These are phyloP conservation scores for Graphilbum sp. DNA, from an alignment of 2,329 filamentous ascomycete species.

Conservation along the genomic window DNA sequence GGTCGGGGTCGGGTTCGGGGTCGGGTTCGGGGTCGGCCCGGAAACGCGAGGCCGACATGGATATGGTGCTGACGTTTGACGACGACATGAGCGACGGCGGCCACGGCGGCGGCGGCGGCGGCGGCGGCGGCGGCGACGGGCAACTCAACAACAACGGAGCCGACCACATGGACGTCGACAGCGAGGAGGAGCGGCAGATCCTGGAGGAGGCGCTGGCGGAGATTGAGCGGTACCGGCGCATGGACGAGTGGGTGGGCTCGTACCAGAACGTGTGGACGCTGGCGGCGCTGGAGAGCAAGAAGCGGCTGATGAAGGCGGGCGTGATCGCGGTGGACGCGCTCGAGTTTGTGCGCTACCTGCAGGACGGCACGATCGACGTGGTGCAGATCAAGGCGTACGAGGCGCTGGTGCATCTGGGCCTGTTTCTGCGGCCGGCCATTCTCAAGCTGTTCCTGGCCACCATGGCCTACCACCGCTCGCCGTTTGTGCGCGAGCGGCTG, in stretches of 20 bases:
- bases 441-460: conserved; percentile 39
- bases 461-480: conserved; percentile 45
- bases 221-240: conserved; percentile 49
- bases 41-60: conserved; percentile 4
- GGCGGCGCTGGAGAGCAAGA: conserved; percentile 44
- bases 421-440: conserved; percentile 36
- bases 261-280: conserved; percentile 53
- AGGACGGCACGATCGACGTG: conserved; percentile 45
- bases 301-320: conserved; percentile 45
- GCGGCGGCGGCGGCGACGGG: conserved; percentile 14
- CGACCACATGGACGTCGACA: conserved; percentile 21
- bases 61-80: conserved; percentile 21
- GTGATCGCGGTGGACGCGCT: conserved; percentile 37
- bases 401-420: conserved; percentile 45
- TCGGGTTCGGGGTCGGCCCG: background rate
- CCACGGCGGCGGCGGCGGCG: conserved; percentile 12
- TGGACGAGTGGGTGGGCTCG: conserved; percentile 52
- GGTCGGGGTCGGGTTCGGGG: background rate
- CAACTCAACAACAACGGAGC: too few species aligned
- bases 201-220: conserved; percentile 39
- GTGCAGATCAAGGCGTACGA: conserved; percentile 53
- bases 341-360: conserved; percentile 46
- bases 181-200: conserved; percentile 22
- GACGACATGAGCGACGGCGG: conserved; percentile 7
- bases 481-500: conserved; percentile 42